These are phyloP conservation scores for Phalaenopsis aphrodite DNA, from an alignment of 106 monocot species.

Conservation along the genomic window DNA sequence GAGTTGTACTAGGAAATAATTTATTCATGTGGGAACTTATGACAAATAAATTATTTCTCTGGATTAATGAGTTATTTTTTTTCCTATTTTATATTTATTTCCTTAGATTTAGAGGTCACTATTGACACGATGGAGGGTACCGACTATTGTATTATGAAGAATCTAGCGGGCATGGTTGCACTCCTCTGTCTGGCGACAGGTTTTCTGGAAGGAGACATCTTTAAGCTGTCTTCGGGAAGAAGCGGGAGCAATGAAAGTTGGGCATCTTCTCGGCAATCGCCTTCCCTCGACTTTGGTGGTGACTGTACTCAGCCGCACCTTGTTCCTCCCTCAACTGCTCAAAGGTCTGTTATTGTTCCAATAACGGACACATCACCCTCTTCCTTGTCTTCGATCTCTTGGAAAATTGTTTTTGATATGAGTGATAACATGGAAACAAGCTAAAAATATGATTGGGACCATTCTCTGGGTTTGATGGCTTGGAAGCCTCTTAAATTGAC, in stretches of 20 bases:
- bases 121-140: conserved; percentile 41
- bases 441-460: conserved; percentile 34
- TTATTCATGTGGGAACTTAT: no score
- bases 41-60: no score
- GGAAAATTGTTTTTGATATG: conserved; percentile 27
- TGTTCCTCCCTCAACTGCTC: conserved; percentile 14
- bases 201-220: conserved; percentile 44
- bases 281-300: conserved; percentile 28
- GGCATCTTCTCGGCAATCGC: conserved; percentile 43
- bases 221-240: conserved; percentile 31
- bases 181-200: conserved; percentile 32
- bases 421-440: conserved; percentile 20
- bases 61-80: no score
- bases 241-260: conserved; percentile 28
- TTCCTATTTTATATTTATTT: no score
- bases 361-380: conserved; percentile 1
- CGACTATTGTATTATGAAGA: conserved; percentile 46
- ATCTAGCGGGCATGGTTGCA: conserved; percentile 24
- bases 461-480: conserved; percentile 26
- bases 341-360: conserved; percentile 60
- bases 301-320: conserved; percentile 21
- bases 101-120: conserved; percentile 20
- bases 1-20: no score
- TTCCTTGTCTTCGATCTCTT: conserved; percentile 16
- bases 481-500: conserved; percentile 63